phyloP scores from a whole-genome alignment of 345 rosid genomes.

The Geranium rotundifolium region DNA sequence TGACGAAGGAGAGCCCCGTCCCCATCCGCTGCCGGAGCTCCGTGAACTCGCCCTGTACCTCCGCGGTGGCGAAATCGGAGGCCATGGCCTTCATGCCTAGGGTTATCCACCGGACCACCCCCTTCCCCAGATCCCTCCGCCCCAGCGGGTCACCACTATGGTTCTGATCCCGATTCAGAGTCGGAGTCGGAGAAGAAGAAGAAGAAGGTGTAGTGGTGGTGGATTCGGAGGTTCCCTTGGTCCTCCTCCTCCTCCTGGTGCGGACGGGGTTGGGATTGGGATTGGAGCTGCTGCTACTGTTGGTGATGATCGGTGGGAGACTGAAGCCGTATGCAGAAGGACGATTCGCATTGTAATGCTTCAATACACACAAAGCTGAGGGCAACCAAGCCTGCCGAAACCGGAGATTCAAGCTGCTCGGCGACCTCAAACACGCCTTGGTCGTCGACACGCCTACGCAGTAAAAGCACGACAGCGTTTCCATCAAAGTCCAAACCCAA shows the following conservation, averaged over 20 bases:
- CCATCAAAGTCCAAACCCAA: neutral
- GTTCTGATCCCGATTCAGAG: conserved; percentile 19
- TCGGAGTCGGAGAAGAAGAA: conserved; percentile 1
- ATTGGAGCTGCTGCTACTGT: neutral
- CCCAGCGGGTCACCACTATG: conserved; percentile 90
- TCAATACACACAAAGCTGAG: neutral
- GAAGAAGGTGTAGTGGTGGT: conserved; percentile 5
- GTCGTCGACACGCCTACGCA: neutral
- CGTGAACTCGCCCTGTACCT: conserved; percentile 62
- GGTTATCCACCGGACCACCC: conserved; percentile 67
- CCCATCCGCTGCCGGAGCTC: conserved; percentile 65
- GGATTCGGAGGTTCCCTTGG: neutral
- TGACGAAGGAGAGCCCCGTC: conserved; percentile 85
- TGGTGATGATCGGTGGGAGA: neutral
- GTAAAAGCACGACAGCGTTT: neutral
- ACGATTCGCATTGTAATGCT: neutral
- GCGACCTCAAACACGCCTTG: neutral
- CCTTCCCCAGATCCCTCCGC: conserved; percentile 60
- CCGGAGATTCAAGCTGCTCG: neutral
- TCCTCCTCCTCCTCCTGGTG: neutral
- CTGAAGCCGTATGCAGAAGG: neutral
- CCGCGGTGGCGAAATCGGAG: conserved; percentile 55
- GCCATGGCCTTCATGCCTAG: conserved; percentile 89
- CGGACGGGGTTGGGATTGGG: neutral
- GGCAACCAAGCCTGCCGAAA: neutral